phyloP scores from a whole-genome alignment of 306 rosid genomes.

The Adenanthera pavonina region DNA sequence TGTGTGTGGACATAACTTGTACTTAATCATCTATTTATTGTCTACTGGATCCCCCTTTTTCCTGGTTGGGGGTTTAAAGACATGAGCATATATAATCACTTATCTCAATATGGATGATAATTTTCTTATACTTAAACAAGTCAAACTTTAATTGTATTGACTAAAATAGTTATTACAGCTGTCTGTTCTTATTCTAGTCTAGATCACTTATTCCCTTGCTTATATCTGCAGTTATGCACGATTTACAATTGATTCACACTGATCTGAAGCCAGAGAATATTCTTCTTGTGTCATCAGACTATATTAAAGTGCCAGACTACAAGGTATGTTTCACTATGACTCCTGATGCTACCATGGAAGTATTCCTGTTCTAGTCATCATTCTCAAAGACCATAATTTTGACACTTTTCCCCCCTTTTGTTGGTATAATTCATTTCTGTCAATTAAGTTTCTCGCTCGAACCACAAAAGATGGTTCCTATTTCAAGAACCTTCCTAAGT shows the following conservation, averaged over 20 bases:
- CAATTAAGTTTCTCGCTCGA: conserved; percentile 65
- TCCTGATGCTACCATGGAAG: conserved; percentile 8
- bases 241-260: conserved; percentile 75
- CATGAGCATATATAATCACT: conserved; percentile 34
- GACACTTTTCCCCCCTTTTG: background rate
- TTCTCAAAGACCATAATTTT: conserved; percentile 24
- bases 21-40: conserved; percentile 51
- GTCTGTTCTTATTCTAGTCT: conserved; percentile 27
- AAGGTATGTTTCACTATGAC: conserved; percentile 53
- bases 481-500: conserved; percentile 81
- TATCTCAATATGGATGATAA: conserved; percentile 17
- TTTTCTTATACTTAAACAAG: conserved; percentile 16
- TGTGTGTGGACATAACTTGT: conserved; percentile 86
- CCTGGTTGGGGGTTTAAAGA: conserved; percentile 31
- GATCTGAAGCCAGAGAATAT: conserved; percentile 76
- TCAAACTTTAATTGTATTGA: conserved; percentile 18
- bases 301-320: conserved; percentile 74
- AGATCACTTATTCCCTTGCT: conserved; percentile 31
- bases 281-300: conserved; percentile 56
- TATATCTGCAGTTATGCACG: conserved; percentile 77
- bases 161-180: conserved; percentile 7
- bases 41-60: conserved; percentile 34
- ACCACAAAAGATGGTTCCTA: conserved; percentile 69
- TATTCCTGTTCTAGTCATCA: conserved; percentile 4
- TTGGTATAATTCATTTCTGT: conserved; percentile 4